Percentiles rank a stretch among this genome's conserved stretches.
phyloP scores from a whole-genome alignment of 2,329 filamentous ascomycete genomes.

The Ustilaginoidea virens region DNA sequence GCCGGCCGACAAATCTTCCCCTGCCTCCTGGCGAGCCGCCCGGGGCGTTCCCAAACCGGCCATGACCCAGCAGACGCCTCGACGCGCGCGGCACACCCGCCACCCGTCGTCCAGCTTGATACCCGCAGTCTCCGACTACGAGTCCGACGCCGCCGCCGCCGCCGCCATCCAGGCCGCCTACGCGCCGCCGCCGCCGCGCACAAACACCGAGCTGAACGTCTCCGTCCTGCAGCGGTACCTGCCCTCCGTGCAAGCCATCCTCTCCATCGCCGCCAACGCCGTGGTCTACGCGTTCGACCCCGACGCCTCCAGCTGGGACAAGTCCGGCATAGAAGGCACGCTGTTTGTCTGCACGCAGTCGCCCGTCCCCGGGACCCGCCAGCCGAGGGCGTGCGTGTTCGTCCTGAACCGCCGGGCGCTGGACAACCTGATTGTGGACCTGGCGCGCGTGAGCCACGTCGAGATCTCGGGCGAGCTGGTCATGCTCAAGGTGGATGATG shows the following conservation, averaged over 20 bases:
- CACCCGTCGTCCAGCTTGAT: constrained; percentile 25
- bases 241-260: constrained; percentile 55
- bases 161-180: constrained; percentile 24
- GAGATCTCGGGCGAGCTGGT: constrained; percentile 44
- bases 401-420: constrained; percentile 58
- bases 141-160: constrained; percentile 44
- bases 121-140: constrained; percentile 41
- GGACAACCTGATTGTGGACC: constrained; percentile 53
- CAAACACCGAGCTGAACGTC: constrained; percentile 78
- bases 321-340: constrained; percentile 70
- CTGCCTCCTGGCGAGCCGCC: no score
- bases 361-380: constrained; percentile 20
- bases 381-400: constrained; percentile 42
- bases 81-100: constrained; percentile 20
- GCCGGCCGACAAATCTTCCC: not conserved
- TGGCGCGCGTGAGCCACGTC: constrained; percentile 45
- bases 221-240: constrained; percentile 70
- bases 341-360: constrained; percentile 68
- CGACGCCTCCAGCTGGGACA: constrained; percentile 59
- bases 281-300: constrained; percentile 71
- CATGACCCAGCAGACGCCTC: constrained; percentile 30
- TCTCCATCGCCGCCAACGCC: constrained; percentile 70
- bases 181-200: constrained; percentile 39
- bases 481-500: constrained; percentile 27
- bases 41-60: no score